Evolutionary conservation across 495 filamentous ascomycete genomes (phyloP).

Genomic region (Hypoxylon subgilvum): DNA sequence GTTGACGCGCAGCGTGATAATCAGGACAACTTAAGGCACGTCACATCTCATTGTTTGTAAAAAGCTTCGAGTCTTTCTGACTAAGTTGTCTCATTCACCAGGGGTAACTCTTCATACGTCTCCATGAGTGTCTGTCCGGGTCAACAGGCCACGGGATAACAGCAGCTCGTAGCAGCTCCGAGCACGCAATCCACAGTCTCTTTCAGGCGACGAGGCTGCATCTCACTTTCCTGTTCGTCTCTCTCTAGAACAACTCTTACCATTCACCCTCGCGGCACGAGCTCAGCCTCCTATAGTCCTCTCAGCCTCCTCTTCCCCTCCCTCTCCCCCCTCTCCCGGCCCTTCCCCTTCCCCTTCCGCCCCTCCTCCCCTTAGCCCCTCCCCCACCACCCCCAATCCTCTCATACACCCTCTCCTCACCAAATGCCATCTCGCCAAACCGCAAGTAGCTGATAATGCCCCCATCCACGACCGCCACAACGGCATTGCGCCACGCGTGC

Average conservation of each 20-base stretch:
- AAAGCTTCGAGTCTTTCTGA: no score
- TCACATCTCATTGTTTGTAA: no score
- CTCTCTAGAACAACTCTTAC: background rate
- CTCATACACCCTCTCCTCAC: constrained; percentile 72
- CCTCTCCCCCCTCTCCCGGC: constrained; percentile 44
- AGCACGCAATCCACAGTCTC: no score
- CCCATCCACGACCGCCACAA: constrained; percentile 86
- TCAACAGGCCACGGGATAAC: no score
- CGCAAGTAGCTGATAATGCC: constrained; percentile 88
- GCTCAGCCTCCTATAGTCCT: background rate
- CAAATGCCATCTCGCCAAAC: constrained; percentile 79
- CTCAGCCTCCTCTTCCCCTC: constrained; percentile 3
- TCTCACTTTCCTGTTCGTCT: constrained; percentile 1
- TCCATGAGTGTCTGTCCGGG: no score
- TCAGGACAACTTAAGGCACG: no score
- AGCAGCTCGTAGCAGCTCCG: no score
- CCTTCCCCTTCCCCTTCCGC: constrained; percentile 48
- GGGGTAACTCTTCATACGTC: no score
- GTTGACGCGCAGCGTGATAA: no score
- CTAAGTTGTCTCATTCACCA: no score
- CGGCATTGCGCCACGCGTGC: constrained; percentile 81
- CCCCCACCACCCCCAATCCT: constrained; percentile 42
- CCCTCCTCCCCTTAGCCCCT: constrained; percentile 50
- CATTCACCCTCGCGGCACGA: background rate
- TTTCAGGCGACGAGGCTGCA: no score